These are phyloP conservation scores for Crinitomyces ghanaensis DNA, from an alignment of 805 yeast species.

Conservation along the genomic window DNA sequence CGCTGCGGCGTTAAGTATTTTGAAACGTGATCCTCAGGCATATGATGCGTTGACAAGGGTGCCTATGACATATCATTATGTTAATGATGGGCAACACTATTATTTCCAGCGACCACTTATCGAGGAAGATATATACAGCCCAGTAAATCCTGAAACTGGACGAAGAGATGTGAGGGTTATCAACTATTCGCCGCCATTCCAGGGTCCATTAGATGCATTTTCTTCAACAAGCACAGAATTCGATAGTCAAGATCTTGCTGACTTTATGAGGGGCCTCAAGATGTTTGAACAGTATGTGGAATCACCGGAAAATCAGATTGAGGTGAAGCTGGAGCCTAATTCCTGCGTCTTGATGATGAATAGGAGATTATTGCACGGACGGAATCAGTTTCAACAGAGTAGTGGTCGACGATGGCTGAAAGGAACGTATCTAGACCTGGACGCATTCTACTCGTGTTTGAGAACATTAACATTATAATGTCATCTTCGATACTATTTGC, in stretches of 20 bases:
- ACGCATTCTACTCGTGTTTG: constrained; percentile 52
- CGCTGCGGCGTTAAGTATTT: constrained; percentile 48
- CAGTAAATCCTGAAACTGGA: constrained; percentile 20
- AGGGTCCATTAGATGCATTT: constrained; percentile 53
- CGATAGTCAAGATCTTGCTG: constrained; percentile 31
- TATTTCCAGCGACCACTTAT: constrained; percentile 51
- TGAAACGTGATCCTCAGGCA: constrained; percentile 46
- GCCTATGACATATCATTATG: constrained; percentile 61
- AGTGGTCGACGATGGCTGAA: constrained; percentile 55
- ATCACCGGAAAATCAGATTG: constrained; percentile 42
- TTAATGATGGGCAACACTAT: constrained; percentile 49
- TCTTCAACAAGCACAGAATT: constrained; percentile 30
- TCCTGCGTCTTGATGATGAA: constrained; percentile 61
- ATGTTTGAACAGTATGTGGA: constrained; percentile 50
- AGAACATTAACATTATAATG: constrained; percentile 8
- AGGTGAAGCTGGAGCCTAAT: constrained; percentile 44
- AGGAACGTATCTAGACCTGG: constrained; percentile 68
- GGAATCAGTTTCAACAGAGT: constrained; percentile 36
- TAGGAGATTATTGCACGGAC: constrained; percentile 58
- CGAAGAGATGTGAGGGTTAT: constrained; percentile 38
- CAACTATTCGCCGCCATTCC: constrained; percentile 75
- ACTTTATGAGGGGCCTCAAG: constrained; percentile 46
- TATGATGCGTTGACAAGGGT: constrained; percentile 48
- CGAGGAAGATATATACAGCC: constrained; percentile 39
- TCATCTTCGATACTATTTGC: neutral